Evolutionary conservation across 2,329 filamentous ascomycete genomes (phyloP).

Genomic region (Chrysosphaeria jannelii): DNA sequence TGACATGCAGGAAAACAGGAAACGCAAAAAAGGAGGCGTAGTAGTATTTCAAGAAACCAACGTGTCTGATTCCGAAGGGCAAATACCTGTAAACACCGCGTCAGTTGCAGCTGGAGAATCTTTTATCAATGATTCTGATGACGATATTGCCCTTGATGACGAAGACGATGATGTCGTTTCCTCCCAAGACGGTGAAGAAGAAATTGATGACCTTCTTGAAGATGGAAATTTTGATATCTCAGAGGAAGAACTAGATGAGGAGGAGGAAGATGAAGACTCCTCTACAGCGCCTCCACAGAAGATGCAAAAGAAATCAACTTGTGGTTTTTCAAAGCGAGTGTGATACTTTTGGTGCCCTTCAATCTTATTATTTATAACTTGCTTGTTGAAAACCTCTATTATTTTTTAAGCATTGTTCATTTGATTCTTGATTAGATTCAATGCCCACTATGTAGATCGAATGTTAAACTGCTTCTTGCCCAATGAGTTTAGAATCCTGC

Average conservation of each 20-base stretch:
- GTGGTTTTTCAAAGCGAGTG: constrained; percentile 8
- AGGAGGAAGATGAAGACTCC: constrained; percentile 8
- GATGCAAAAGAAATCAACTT: constrained; percentile 8
- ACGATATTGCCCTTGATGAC: constrained; percentile 66
- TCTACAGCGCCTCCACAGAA: constrained; percentile 9
- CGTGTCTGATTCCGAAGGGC: too few relatives aligned
- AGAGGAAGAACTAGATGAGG: constrained; percentile 9
- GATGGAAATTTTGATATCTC: constrained; percentile 7
- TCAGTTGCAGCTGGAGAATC: not conserved
- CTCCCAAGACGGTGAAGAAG: constrained; percentile 18
- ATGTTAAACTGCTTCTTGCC: too few relatives aligned
- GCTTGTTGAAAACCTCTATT: too few relatives aligned
- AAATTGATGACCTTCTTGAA: constrained; percentile 38
- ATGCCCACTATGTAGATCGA: too few relatives aligned
- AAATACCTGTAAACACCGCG: constrained; percentile 9
- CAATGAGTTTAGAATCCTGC: constrained; percentile 16
- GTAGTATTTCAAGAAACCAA: constrained; percentile 5
- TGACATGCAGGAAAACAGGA: constrained; percentile 4
- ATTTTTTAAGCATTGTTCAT: too few relatives aligned
- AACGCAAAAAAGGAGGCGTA: constrained; percentile 11
- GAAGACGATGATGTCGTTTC: constrained; percentile 11
- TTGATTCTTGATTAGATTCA: too few relatives aligned
- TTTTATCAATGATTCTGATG: constrained; percentile 7
- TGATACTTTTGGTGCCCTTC: too few relatives aligned
- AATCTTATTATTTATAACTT: too few relatives aligned